Evolutionary conservation across 495 filamentous ascomycete genomes (phyloP).

Genomic region (Aspergillus sclerotioniger): DNA sequence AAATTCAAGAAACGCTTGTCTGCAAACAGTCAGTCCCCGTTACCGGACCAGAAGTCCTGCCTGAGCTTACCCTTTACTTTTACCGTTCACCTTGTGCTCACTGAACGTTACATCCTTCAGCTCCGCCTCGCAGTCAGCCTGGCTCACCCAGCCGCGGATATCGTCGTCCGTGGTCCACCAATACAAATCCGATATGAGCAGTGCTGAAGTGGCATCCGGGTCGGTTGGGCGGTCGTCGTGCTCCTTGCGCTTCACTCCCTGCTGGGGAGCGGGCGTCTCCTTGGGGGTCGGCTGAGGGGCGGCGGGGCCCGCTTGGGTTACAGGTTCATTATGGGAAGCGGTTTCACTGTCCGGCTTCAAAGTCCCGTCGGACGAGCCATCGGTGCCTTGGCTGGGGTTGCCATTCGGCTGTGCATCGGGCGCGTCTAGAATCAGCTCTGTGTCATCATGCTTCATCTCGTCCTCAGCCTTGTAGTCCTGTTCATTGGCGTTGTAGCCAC

Average conservation of each 20-base stretch:
- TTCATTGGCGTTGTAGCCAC: constrained; percentile 45
- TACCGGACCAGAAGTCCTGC: neutral
- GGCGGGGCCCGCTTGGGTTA: constrained; percentile 19
- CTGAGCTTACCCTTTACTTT: constrained; percentile 82
- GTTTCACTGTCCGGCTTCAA: constrained; percentile 24
- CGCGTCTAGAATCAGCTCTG: constrained; percentile 42
- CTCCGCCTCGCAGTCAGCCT: constrained; percentile 74
- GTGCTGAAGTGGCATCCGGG: constrained; percentile 75
- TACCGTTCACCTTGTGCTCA: constrained; percentile 98
- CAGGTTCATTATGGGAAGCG: constrained; percentile 22
- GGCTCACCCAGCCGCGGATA: constrained; percentile 80
- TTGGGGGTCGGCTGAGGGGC: constrained; percentile 19
- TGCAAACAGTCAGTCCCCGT: constrained; percentile 33
- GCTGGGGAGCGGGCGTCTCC: constrained; percentile 40
- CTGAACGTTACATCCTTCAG: constrained; percentile 93
- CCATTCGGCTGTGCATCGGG: constrained; percentile 24
- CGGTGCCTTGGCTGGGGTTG: constrained; percentile 17
- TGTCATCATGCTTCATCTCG: constrained; percentile 50
- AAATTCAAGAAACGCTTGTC: constrained; percentile 90
- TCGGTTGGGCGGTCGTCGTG: constrained; percentile 74
- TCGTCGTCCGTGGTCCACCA: constrained; percentile 99
- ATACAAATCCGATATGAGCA: constrained; percentile 82
- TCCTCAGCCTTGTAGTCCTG: constrained; percentile 52
- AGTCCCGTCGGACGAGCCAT: constrained; percentile 17
- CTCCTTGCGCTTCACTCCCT: constrained; percentile 77